These are phyloP conservation scores for Sporothrix humicola DNA, from an alignment of 2,329 filamentous ascomycete genomes.

Conservation along the genomic window DNA sequence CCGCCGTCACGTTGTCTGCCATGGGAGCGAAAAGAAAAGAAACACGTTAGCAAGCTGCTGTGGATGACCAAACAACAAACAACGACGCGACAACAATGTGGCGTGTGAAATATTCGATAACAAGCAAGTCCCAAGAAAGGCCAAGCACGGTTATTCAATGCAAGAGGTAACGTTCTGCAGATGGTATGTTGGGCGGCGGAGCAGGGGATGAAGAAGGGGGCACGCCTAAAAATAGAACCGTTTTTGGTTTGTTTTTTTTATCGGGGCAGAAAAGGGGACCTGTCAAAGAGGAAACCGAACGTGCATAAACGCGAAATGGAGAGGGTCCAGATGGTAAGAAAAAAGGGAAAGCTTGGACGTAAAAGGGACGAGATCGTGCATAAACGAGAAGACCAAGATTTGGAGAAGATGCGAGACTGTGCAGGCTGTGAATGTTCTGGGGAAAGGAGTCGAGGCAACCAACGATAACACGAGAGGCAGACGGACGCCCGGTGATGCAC, in stretches of 20 bases:
- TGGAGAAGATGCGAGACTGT: too few relatives aligned
- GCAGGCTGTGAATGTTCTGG: background rate
- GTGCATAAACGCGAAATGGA: conserved; percentile 6
- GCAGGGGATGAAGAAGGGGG: conserved; percentile 18
- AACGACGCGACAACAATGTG: background rate
- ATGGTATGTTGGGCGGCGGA: background rate
- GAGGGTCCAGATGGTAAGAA: background rate
- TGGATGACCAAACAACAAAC: background rate
- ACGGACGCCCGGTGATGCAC: background rate
- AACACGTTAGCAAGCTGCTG: background rate
- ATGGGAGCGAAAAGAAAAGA: background rate
- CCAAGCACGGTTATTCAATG: background rate
- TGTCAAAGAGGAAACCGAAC: conserved; percentile 9
- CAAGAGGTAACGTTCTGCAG: background rate
- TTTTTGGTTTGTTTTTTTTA: background rate
- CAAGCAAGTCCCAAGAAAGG: background rate
- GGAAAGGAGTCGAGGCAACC: background rate
- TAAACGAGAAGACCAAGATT: too few relatives aligned
- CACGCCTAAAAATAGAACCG: conserved; percentile 34
- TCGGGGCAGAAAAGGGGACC: conserved; percentile 28
- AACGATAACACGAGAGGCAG: background rate
- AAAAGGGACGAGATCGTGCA: background rate
- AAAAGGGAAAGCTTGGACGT: conserved; percentile 20
- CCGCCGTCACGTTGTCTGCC: conserved; percentile 31
- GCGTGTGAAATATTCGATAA: background rate